Evolutionary conservation across 2,329 filamentous ascomycete genomes (phyloP).

Genomic region (Botryotinia narcissicola): DNA sequence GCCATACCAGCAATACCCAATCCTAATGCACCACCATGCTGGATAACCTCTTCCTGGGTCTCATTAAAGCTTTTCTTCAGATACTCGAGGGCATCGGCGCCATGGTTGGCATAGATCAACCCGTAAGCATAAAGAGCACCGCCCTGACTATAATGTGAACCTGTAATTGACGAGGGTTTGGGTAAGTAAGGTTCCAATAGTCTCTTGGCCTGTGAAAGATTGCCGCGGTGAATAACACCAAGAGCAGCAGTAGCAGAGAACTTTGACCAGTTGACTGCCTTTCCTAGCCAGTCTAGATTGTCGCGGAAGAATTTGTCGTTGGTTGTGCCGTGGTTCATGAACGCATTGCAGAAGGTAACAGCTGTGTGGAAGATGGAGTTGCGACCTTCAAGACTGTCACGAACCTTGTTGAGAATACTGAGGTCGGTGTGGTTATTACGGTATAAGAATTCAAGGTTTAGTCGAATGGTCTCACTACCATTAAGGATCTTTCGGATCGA

Average conservation of each 20-base stretch:
- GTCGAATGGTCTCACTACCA: constrained; percentile 87
- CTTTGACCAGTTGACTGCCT: constrained; percentile 99
- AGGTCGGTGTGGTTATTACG: constrained; percentile 92
- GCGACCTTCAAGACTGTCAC: constrained; percentile 89
- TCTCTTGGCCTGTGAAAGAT: constrained; percentile 89
- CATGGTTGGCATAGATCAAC: constrained; percentile 95
- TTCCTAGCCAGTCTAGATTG: constrained; percentile 95
- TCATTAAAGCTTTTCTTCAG: constrained; percentile 71
- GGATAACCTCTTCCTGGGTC: constrained; percentile 86
- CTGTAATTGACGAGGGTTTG: constrained; percentile 69
- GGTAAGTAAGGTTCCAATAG: constrained; percentile 93
- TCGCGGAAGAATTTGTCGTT: constrained; percentile 99
- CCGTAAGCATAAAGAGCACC: constrained; percentile 94
- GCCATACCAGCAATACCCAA: constrained; percentile 98
- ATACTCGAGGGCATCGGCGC: constrained; percentile 82
- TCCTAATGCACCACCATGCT: constrained; percentile 92
- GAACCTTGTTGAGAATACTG: constrained; percentile 90
- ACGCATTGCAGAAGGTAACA: constrained; percentile 95
- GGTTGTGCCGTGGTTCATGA: constrained; percentile 98
- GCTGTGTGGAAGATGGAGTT: constrained; percentile 99
- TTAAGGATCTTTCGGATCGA: constrained; percentile 71
- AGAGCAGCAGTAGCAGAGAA: constrained; percentile 96
- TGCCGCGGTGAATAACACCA: constrained; percentile 94
- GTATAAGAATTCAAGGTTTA: constrained; percentile 96
- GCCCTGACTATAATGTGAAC: constrained; percentile 93